phyloP scores from a whole-genome alignment of 192 early-diverging fungal genomes.

The Coemansia sp. region DNA sequence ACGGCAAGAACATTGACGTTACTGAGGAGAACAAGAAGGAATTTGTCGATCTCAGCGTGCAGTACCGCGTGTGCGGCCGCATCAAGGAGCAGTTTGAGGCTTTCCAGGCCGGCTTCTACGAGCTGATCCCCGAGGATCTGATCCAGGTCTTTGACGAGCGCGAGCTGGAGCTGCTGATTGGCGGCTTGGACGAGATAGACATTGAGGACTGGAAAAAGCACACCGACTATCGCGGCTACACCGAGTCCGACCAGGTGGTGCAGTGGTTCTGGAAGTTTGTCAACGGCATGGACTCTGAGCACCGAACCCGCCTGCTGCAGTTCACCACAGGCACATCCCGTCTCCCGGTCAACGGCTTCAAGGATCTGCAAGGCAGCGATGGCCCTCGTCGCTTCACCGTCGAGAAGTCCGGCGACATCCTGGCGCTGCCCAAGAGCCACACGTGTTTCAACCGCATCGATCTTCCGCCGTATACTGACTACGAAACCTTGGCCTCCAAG shows the following conservation, averaged over 20 bases:
- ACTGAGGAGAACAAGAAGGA: conserved; percentile 96
- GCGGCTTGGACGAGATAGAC: conserved; percentile 95
- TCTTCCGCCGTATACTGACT: conserved; percentile 86
- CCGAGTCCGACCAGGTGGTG: conserved; percentile 93
- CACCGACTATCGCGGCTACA: conserved; percentile 96
- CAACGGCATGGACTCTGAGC: conserved; percentile 83
- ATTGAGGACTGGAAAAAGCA: conserved; percentile 99
- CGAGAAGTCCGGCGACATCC: conserved; percentile 87
- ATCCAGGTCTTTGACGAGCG: conserved; percentile 97
- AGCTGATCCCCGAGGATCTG: conserved; percentile 93
- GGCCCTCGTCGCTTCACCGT: conserved; percentile 94
- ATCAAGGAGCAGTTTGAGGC: conserved; percentile 96
- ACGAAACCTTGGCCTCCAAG: conserved; percentile 74
- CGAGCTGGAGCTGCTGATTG: conserved; percentile 96
- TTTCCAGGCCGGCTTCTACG: conserved; percentile 93
- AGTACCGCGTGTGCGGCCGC: conserved; percentile 86
- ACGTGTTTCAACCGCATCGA: conserved; percentile 99
- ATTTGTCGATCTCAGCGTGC: conserved; percentile 86
- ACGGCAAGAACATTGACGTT: conserved; percentile 87
- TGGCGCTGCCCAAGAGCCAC: conserved; percentile 88
- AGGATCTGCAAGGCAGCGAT: conserved; percentile 95
- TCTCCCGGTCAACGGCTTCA: conserved; percentile 98
- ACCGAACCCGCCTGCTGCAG: conserved; percentile 91
- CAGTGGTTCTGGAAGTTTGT: conserved; percentile 98
- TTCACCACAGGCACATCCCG: conserved; percentile 98